These are phyloP conservation scores for Nissolia schottii DNA, from an alignment of 306 rosid species.

Conservation along the genomic window DNA sequence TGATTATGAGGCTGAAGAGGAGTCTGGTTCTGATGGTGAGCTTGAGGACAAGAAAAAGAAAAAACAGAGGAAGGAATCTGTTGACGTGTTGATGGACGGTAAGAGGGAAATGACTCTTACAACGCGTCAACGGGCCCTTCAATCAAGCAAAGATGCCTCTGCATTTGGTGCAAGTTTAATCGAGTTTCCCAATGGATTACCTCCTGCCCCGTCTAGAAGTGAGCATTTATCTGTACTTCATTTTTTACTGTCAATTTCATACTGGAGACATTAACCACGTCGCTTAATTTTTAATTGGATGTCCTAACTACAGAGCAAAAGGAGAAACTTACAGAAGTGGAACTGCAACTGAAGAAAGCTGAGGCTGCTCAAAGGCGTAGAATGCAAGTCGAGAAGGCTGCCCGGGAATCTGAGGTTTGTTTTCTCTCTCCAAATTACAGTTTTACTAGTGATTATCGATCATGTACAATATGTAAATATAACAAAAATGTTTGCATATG, in stretches of 20 bases:
- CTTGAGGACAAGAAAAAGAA: slow-evolving; percentile 65
- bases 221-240: slow-evolving; percentile 32
- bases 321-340: slow-evolving; percentile 75
- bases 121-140: slow-evolving; percentile 87
- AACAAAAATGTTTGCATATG: too few species aligned
- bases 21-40: slow-evolving; percentile 68
- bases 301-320: slow-evolving; percentile 66
- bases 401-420: slow-evolving; percentile 83
- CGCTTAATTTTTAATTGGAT: slow-evolving; percentile 13
- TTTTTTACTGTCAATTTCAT: slow-evolving; percentile 18
- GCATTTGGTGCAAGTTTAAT: slow-evolving; percentile 59
- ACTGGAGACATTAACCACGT: slow-evolving; percentile 17
- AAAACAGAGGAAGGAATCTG: slow-evolving; percentile 75
- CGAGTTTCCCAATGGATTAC: slow-evolving; percentile 95
- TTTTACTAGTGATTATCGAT: too few species aligned
- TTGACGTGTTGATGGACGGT: slow-evolving; percentile 61
- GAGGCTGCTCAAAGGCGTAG: slow-evolving; percentile 94
- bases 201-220: slow-evolving; percentile 95
- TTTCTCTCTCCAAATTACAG: slow-evolving; percentile 4
- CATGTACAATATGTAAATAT: too few species aligned
- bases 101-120: slow-evolving; percentile 79
- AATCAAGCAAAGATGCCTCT: slow-evolving; percentile 78
- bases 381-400: slow-evolving; percentile 91
- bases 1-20: slow-evolving; percentile 64
- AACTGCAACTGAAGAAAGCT: slow-evolving; percentile 86